A percentile compares a stretch with the other conserved stretches of the same genome.
These are phyloP conservation scores for Agapanthus africanus DNA, from an alignment of 106 monocot genomes.

Conservation along the genomic window DNA sequence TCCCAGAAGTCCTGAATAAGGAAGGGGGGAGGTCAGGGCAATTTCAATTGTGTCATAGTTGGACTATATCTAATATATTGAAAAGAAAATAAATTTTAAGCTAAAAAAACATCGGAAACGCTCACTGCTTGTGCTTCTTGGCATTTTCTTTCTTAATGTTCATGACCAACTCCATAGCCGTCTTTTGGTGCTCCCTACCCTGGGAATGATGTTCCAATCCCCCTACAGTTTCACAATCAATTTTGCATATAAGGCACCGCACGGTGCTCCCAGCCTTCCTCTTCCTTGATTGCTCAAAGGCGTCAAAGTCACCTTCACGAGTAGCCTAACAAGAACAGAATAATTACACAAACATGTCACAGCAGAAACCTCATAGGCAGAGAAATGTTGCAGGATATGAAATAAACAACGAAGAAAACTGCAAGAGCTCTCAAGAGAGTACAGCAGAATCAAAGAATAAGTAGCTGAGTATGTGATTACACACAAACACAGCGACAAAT, in stretches of 20 bases:
- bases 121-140: slow-evolving; percentile 55
- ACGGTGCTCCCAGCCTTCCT: slow-evolving; percentile 46
- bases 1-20: slow-evolving; percentile 14
- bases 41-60: neutral
- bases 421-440: neutral
- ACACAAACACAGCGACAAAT: too few species aligned
- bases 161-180: slow-evolving; percentile 82
- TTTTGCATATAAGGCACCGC: slow-evolving; percentile 83
- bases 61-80: neutral
- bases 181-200: slow-evolving; percentile 84
- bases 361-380: neutral
- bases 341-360: neutral
- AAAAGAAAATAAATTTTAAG: neutral
- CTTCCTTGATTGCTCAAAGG: slow-evolving; percentile 52
- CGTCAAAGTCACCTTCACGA: slow-evolving; percentile 26
- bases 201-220: slow-evolving; percentile 79
- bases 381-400: neutral
- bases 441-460: neutral
- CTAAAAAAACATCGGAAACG: slow-evolving; percentile 4
- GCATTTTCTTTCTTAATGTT: slow-evolving; percentile 63
- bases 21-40: neutral
- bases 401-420: neutral
- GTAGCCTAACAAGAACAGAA: slow-evolving; percentile 15
- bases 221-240: slow-evolving; percentile 80
- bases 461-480: neutral